Percentiles rank a stretch among this genome's conserved stretches.
phyloP scores from a whole-genome alignment of 1,284 basidiomycete genomes.

The Amylostereum chailletii region DNA sequence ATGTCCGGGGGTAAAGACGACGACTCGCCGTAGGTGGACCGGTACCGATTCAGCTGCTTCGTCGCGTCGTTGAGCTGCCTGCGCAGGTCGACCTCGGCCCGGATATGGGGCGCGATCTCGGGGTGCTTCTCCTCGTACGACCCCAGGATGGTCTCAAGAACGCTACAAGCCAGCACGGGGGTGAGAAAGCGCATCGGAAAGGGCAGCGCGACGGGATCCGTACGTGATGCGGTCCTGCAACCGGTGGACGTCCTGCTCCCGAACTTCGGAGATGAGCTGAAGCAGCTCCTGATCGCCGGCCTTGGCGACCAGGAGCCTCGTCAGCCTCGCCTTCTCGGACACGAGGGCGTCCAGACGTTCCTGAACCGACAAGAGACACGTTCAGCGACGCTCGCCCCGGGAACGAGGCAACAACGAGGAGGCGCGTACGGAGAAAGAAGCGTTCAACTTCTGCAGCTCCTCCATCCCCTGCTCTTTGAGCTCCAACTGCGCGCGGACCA shows the following conservation, averaged over 20 bases:
- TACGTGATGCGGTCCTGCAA: no score
- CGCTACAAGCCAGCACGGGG: no score
- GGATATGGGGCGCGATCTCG: conserved; percentile 37
- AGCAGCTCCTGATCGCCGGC: conserved; percentile 60
- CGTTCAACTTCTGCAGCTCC: conserved; percentile 63
- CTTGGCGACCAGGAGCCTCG: conserved; percentile 70
- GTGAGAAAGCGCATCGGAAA: no score
- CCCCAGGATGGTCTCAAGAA: no score
- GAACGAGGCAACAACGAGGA: conserved; percentile 32
- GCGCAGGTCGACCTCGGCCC: conserved; percentile 44
- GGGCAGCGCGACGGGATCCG: no score
- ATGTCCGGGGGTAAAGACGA: conserved; percentile 38
- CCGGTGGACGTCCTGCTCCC: no score
- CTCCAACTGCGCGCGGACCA: conserved; percentile 28
- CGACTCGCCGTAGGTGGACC: conserved; percentile 52
- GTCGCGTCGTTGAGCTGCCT: conserved; percentile 39
- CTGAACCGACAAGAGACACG: conserved; percentile 27
- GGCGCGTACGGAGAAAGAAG: conserved; percentile 31
- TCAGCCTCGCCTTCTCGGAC: conserved; percentile 72
- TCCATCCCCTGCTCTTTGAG: conserved; percentile 64
- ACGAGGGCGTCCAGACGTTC: conserved; percentile 70
- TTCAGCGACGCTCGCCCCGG: conserved; percentile 7
- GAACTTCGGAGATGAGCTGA: no score
- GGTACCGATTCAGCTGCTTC: conserved; percentile 50
- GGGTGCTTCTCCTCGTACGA: conserved; percentile 31